phyloP scores from a whole-genome alignment of 164 flowering plant species.

The Aristolochia californica region DNA sequence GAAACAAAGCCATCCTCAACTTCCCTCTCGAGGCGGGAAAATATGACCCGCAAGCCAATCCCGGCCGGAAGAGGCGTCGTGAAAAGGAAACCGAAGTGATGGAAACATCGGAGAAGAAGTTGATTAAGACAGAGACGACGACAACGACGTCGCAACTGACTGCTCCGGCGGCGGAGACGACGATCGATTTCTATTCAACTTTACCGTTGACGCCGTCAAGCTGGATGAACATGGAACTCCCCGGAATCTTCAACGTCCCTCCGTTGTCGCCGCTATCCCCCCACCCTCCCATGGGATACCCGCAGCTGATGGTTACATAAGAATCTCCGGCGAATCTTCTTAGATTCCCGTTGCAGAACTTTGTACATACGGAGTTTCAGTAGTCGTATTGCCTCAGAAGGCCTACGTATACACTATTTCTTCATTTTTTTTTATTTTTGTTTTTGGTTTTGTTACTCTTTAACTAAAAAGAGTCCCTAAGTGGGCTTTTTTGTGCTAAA shows the following conservation, averaged over 20 bases:
- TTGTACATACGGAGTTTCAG: background rate
- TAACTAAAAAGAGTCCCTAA: background rate
- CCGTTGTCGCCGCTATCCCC: constrained; percentile 30
- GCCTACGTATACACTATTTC: background rate
- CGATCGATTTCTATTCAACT: background rate
- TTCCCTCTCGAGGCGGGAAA: constrained; percentile 32
- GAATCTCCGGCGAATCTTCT: background rate
- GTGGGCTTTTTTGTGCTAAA: background rate
- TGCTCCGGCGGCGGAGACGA: constrained; percentile 1
- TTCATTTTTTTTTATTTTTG: background rate
- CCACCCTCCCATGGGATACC: constrained; percentile 7
- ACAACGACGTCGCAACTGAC: background rate
- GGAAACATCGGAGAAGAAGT: background rate
- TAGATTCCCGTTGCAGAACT: background rate
- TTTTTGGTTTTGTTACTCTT: background rate
- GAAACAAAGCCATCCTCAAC: constrained; percentile 38
- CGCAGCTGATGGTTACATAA: constrained; percentile 20
- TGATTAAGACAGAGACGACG: constrained; percentile 2
- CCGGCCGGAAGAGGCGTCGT: constrained; percentile 12
- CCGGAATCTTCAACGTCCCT: constrained; percentile 29
- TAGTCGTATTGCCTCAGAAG: background rate
- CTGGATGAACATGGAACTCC: constrained; percentile 21
- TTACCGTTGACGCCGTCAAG: constrained; percentile 30
- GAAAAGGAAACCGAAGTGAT: constrained; percentile 7
- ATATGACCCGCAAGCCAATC: background rate